A percentile compares a stretch with the other conserved stretches of the same genome.
Evolutionary conservation across 2,329 filamentous ascomycete genomes (phyloP).

Genomic region (Ophiostoma tasmaniense): DNA sequence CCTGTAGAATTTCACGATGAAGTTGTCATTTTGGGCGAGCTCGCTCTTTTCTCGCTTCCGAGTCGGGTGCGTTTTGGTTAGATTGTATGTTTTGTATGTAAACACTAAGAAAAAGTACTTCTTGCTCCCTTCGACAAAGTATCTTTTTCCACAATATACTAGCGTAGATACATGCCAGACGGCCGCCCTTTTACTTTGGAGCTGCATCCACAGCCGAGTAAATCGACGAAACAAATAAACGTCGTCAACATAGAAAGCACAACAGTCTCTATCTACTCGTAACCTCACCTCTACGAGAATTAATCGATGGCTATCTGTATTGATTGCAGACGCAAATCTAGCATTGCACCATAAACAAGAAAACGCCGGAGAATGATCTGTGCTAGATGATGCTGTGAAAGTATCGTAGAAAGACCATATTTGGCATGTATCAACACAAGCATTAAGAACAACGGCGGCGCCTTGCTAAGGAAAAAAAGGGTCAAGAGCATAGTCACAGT

Average conservation of each 20-base stretch:
- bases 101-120: background rate
- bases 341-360: too few relatives aligned
- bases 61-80: constrained; percentile 7
- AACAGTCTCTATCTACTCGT: too few relatives aligned
- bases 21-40: background rate
- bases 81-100: background rate
- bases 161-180: background rate
- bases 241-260: background rate
- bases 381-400: too few relatives aligned
- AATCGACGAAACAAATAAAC: background rate
- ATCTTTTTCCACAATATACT: background rate
- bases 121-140: background rate
- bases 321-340: too few relatives aligned
- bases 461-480: background rate
- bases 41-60: constrained; percentile 17
- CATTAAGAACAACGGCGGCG: background rate
- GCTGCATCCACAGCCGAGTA: background rate
- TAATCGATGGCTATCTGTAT: too few relatives aligned
- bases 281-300: too few relatives aligned
- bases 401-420: too few relatives aligned
- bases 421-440: too few relatives aligned
- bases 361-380: too few relatives aligned
- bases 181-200: background rate
- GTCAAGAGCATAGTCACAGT: background rate
- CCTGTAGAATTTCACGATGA: background rate